Evolutionary conservation across 2,329 filamentous ascomycete genomes (phyloP).

Genomic region (Sphaerulina populicola): DNA sequence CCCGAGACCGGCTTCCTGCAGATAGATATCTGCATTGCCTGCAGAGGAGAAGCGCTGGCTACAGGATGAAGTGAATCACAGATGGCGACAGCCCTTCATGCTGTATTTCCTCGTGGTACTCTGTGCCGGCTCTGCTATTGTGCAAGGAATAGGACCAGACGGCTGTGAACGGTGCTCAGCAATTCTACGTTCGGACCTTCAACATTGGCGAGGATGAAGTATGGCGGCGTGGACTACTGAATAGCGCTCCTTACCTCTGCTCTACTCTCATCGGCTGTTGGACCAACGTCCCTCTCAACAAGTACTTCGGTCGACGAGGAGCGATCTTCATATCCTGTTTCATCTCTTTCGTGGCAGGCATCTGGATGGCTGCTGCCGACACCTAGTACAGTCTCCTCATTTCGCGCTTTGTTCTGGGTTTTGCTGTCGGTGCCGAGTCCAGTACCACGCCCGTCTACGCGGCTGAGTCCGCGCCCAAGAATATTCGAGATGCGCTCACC

Average conservation of each 20-base stretch:
- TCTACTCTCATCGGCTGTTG: conserved; percentile 64
- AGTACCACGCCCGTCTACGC: conserved; percentile 39
- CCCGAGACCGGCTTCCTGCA: conserved; percentile 20
- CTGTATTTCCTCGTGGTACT: conserved; percentile 46
- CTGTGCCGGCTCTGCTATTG: conserved; percentile 49
- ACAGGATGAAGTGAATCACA: conserved; percentile 53
- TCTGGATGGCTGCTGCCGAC: conserved; percentile 58
- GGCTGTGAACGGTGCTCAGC: conserved; percentile 38
- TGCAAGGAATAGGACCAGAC: conserved; percentile 48
- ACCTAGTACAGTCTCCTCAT: conserved; percentile 64
- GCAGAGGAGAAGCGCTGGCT: conserved; percentile 52
- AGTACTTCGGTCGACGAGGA: conserved; percentile 59
- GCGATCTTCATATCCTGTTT: conserved; percentile 70
- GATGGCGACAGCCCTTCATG: conserved; percentile 65
- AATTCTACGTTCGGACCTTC: conserved; percentile 27
- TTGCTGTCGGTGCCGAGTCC: conserved; percentile 35
- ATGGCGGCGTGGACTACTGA: conserved; percentile 46
- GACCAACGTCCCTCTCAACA: conserved; percentile 65
- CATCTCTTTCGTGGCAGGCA: conserved; percentile 53
- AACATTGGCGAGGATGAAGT: conserved; percentile 20
- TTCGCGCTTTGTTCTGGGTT: conserved; percentile 62
- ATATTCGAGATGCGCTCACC: conserved; percentile 38
- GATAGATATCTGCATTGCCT: conserved; percentile 41
- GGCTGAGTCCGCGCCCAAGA: conserved; percentile 34
- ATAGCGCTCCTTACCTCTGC: conserved; percentile 56